phyloP scores from a whole-genome alignment of 257 asterid genomes.

The Solanum chaucha region DNA sequence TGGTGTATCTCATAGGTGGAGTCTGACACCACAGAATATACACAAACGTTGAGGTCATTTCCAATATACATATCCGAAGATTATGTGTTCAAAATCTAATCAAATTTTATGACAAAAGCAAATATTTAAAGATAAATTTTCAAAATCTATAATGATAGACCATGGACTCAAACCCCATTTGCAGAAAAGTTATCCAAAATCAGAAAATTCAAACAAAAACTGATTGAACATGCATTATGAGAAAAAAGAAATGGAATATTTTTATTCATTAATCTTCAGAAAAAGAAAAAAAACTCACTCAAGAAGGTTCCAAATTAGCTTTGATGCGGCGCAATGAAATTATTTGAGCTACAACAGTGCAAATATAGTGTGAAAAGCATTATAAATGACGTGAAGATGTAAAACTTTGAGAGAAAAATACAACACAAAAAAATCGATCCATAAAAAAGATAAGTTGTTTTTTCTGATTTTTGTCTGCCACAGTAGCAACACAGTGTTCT shows the following conservation, averaged over 20 bases:
- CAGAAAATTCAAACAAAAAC: background rate
- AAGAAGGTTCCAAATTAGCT: background rate
- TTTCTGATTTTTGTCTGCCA: conserved; percentile 48
- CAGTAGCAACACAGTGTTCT: conserved; percentile 62
- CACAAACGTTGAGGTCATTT: background rate
- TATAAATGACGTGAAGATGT: background rate
- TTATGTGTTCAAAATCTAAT: too few species aligned
- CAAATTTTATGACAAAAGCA: background rate
- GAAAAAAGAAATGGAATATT: background rate
- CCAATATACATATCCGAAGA: background rate
- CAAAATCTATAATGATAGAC: background rate
- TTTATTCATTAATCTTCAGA: background rate
- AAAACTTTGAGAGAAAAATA: conserved; percentile 12
- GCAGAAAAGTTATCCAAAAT: background rate
- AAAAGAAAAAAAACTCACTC: background rate
- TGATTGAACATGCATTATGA: background rate
- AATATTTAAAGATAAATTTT: background rate
- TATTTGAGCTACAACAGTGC: background rate
- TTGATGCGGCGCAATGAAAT: background rate
- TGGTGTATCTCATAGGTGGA: too few species aligned
- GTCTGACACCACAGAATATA: background rate
- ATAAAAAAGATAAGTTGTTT: conserved; percentile 45
- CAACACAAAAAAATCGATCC: conserved; percentile 13
- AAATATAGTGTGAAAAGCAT: conserved; percentile 14
- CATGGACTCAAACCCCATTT: background rate